Base-by-base conservation (phyloP, 129 eudicot genomes). In the Tagetes patula region DNA sequence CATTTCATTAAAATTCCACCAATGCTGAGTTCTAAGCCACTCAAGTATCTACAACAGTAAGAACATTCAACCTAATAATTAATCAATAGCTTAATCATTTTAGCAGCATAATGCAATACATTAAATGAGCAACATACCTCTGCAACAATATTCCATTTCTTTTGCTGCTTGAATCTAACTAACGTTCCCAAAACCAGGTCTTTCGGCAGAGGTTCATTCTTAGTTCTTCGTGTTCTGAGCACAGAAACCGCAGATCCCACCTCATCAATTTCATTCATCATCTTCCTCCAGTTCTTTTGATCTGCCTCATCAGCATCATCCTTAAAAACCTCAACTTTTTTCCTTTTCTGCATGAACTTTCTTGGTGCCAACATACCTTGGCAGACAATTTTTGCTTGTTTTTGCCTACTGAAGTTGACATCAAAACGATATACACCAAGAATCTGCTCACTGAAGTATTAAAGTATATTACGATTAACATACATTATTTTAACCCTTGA, bases 1-100 rank as follows among this genome's bases (percentile, higher is more conserved):
- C 96, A 86, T 90, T 72, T 94, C 93, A 78, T 88, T 90, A 63
- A 90, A 90, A 80, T 84, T 87, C 98, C 98, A 94, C 97, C 98
- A 94, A 69, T 94, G 91, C 74, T 94, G 96, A 69, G 93, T 87
- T 54, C 86, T 85, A 59, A 94, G 93, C 98, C 98, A 94, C 77
- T 94, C 98, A 69, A 94, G 96, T 63, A 90, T 79, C 98, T 94
- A 56, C 13, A 69, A 71, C 2, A 74, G 4, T 6, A 77, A 54
- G 30, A 64, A 75, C 36, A 60, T 48, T 13, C 63, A 27, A 69
- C 68, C 59, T 39, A 65, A 38, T 47, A 20, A 32, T 33, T 65
- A 65, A 64, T 48, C 34, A 73, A 34, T 14, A 45, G 61, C 46
- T 31, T 39, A 27, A 34, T 60, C 54, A 80, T 42, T 36, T 13